Evolutionary conservation across 768 basidiomycete species (phyloP).

Genomic region (Hemileccinum rubropunctum): DNA sequence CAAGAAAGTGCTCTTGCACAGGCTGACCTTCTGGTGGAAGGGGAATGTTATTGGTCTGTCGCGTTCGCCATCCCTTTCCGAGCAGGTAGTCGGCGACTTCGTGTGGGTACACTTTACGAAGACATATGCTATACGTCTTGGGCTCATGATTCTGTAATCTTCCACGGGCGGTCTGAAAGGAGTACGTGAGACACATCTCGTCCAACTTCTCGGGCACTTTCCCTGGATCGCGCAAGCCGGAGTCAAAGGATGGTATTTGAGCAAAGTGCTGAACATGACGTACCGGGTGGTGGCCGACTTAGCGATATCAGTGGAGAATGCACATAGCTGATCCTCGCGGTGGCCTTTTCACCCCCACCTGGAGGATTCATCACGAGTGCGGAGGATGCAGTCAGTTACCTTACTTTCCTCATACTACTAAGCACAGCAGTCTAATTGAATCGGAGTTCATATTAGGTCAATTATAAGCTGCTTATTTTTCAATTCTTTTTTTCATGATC

Average conservation of each 20-base stretch:
- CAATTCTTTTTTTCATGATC: constrained; percentile 11
- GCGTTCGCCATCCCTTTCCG: constrained; percentile 34
- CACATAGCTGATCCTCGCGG: constrained; percentile 19
- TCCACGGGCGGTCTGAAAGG: constrained; percentile 54
- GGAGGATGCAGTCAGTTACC: background rate
- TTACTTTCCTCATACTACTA: too few relatives aligned
- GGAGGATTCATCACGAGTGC: constrained; percentile 18
- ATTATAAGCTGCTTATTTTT: constrained; percentile 21
- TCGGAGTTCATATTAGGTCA: constrained; percentile 20
- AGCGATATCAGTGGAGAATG: constrained; percentile 27
- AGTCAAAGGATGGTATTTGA: background rate
- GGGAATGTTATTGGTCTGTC: constrained; percentile 53
- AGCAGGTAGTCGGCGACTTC: constrained; percentile 56
- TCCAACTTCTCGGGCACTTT: constrained; percentile 57
- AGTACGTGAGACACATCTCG: constrained; percentile 64
- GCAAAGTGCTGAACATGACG: background rate
- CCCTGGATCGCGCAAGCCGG: constrained; percentile 32
- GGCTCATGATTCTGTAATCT: constrained; percentile 51
- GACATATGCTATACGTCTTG: constrained; percentile 55
- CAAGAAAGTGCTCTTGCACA: constrained; percentile 22
- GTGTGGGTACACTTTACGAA: constrained; percentile 65
- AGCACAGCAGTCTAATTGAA: background rate
- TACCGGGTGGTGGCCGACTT: constrained; percentile 22
- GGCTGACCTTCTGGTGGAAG: constrained; percentile 66
- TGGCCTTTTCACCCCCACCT: constrained; percentile 9